Percentiles rank a stretch among this genome's conserved stretches.
Evolutionary conservation across 345 rosid genomes (phyloP).

Genomic region (Brassica juncea): DNA sequence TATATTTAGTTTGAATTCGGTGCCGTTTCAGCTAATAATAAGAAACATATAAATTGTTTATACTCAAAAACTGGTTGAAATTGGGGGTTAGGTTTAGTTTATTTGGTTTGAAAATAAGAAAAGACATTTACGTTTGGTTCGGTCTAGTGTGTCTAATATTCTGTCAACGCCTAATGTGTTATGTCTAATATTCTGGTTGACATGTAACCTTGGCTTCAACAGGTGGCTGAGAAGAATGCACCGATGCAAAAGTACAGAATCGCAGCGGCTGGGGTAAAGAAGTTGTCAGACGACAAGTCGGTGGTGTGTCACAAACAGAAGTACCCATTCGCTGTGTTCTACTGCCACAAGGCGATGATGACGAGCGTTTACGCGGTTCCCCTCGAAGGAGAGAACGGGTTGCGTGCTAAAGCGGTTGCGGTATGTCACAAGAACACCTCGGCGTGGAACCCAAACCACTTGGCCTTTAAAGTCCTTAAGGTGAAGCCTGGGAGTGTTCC

Average conservation of each 20-base stretch:
- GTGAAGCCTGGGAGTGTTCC: conserved; percentile 75
- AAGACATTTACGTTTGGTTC: neutral
- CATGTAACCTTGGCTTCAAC: neutral
- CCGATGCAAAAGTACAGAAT: conserved; percentile 57
- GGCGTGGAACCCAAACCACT: conserved; percentile 80
- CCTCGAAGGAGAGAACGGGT: conserved; percentile 61
- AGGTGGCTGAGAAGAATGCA: conserved; percentile 38
- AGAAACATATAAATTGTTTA: neutral
- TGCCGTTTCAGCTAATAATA: neutral
- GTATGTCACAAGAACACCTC: conserved; percentile 86
- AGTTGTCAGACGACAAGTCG: conserved; percentile 45
- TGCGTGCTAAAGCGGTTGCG: conserved; percentile 65
- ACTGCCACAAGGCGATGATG: conserved; percentile 66
- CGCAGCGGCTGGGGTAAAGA: conserved; percentile 43
- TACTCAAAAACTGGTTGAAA: neutral
- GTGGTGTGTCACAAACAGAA: conserved; percentile 87
- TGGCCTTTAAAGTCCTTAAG: conserved; percentile 75
- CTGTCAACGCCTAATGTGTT: neutral
- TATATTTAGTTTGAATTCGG: neutral
- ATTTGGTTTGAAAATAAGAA: neutral
- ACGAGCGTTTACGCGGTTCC: conserved; percentile 61
- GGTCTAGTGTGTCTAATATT: neutral
- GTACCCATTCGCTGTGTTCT: conserved; percentile 74
- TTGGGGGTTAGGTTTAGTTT: neutral
- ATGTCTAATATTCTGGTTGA: conserved; percentile 3